Conservation (phyloP, 148 eudicot genomes). For the Arbutus unedo region DNA sequence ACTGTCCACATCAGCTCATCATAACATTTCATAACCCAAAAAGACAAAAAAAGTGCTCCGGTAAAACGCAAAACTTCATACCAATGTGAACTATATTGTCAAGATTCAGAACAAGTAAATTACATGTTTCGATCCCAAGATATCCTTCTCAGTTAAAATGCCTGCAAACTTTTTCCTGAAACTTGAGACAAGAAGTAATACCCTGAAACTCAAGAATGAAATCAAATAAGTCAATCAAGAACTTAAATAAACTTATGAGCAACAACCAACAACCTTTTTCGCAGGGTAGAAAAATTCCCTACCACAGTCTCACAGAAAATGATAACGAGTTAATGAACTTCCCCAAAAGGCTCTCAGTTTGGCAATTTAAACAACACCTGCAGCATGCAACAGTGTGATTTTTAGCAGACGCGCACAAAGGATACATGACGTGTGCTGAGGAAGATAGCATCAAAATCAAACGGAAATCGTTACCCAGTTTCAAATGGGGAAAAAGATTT, state of each 20-base stretch:
- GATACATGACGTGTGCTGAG: neutral
- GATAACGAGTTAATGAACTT: slow-evolving; percentile 59
- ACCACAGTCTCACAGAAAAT: slow-evolving; percentile 80
- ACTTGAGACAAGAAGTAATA: slow-evolving; percentile 61
- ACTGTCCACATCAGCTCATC: slow-evolving; percentile 38
- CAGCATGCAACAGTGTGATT: slow-evolving; percentile 12
- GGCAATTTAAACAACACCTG: slow-evolving; percentile 49
- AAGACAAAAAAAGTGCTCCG: neutral
- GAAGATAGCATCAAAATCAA: slow-evolving; percentile 2
- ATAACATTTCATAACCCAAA: slow-evolving; percentile 15
- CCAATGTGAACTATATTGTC: slow-evolving; percentile 1
- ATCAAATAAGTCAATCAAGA: slow-evolving; percentile 10
- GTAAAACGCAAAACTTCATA: neutral
- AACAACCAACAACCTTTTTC: neutral
- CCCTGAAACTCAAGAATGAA: slow-evolving; percentile 51
- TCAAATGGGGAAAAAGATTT: slow-evolving; percentile 74
- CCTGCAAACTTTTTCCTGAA: slow-evolving; percentile 70
- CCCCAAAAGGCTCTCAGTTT: slow-evolving; percentile 57
- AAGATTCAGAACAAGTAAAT: slow-evolving; percentile 23
- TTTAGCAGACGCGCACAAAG: neutral
- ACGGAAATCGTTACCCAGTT: slow-evolving; percentile 48
- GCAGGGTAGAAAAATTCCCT: slow-evolving; percentile 17
- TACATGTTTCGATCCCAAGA: slow-evolving; percentile 88
- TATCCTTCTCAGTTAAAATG: slow-evolving; percentile 60
- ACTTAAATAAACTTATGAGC: neutral